These are phyloP conservation scores for Neocatenulostroma microsporum DNA, from an alignment of 2,329 filamentous ascomycete species.

Conservation along the genomic window DNA sequence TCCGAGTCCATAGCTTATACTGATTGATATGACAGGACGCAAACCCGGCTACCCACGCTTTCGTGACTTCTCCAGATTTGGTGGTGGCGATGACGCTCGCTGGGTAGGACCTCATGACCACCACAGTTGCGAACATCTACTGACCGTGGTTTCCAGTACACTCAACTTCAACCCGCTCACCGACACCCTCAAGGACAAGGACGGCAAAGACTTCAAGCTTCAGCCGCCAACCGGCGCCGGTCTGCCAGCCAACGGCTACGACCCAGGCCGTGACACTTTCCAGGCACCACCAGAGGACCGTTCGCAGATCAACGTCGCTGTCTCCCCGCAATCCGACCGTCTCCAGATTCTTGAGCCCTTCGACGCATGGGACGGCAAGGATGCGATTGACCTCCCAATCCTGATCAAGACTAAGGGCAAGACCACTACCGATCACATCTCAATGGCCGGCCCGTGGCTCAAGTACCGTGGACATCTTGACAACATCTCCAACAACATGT, in stretches of 20 bases:
- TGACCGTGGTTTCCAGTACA: too few relatives aligned
- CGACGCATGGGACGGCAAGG: conserved; percentile 83
- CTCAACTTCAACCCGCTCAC: conserved; percentile 93
- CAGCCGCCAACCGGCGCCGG: conserved; percentile 69
- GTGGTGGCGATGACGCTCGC: conserved; percentile 81
- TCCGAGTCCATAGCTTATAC: too few relatives aligned
- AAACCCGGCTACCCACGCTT: conserved; percentile 89
- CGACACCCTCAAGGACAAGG: conserved; percentile 85
- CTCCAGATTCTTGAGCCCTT: conserved; percentile 88
- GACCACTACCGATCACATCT: conserved; percentile 96
- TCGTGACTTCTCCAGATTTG: conserved; percentile 83
- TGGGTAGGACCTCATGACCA: too few relatives aligned
- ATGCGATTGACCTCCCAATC: conserved; percentile 74
- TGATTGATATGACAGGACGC: too few relatives aligned
- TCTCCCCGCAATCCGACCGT: conserved; percentile 84
- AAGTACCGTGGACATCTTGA: conserved; percentile 98
- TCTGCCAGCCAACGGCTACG: conserved; percentile 75
- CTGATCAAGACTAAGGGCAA: conserved; percentile 95
- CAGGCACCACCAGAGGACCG: conserved; percentile 86
- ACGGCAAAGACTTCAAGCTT: conserved; percentile 93
- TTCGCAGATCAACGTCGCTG: conserved; percentile 62
- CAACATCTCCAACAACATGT: conserved; percentile 99
- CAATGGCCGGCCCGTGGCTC: conserved; percentile 89
- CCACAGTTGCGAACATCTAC: too few relatives aligned
- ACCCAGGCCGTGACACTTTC: conserved; percentile 88